Base-by-base conservation (phyloP, 1,139 yeast species). In the Zygotorulaspora mrakii region DNA sequence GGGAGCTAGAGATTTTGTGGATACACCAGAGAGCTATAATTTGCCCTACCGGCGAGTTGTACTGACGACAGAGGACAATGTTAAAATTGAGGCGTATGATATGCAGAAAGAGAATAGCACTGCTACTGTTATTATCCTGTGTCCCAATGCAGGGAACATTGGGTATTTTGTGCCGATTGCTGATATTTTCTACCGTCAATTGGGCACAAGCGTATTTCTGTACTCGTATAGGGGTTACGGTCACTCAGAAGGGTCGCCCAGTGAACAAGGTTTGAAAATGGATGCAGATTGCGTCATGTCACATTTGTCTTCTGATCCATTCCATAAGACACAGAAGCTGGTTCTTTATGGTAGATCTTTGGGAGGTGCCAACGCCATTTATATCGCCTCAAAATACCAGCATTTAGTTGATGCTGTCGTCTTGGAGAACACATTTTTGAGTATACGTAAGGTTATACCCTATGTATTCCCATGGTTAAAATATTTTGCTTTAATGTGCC, bases 121-220 rank as follows among this genome's bases (percentile, higher is more conserved):
- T 8, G 72, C 76, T 47, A 89, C 98, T 0, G 73, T 91, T 6
- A 59, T 94, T 33, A 73, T 91, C 22, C 70, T 88, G 41, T 82
- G 88, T 31, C 98, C 98, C 3, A 91, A 91, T 64, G 98, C 97
- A 2, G 98, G 98, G 3, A 91, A 94, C 61, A 91, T 91, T 42
- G 98, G 98, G 25, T 91, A 87, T 59, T 82, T 88, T 16, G 68
- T 91, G 39, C 96, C 97, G 1, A 75, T 88, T 5, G 95, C 85
- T 1, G 73, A 81, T 39, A 66, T 82, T 11, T 79, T 91, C 50
- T 85, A 77, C 63, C 67, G 71, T 41, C 69, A 73, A 33, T 72
- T 84, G 61, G 76, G 78, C 10, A 79, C 81, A 62, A 88, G 91
- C 60, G 96, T 89, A 2, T 77, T 89, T 38, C 78, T 86, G 5